Evolutionary conservation across 371 early-diverging fungal genomes (phyloP).

Genomic region (Apophysomyces trapeziformis): DNA sequence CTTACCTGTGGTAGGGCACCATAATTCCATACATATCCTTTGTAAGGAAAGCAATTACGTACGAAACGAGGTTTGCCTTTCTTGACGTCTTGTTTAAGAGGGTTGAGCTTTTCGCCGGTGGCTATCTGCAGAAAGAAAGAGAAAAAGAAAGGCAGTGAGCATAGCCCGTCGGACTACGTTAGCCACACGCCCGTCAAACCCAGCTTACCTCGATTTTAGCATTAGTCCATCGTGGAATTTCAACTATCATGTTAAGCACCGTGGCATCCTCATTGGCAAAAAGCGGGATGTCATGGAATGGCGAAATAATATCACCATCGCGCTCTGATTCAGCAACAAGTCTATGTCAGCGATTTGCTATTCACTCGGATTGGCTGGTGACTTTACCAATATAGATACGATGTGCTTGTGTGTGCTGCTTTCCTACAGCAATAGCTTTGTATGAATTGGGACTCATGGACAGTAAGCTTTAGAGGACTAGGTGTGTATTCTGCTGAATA

Average conservation of each 20-base stretch:
- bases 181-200: neutral
- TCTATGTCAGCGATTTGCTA: no score
- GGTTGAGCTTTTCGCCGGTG: conserved; percentile 86
- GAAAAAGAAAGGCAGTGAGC: neutral
- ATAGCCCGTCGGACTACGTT: neutral
- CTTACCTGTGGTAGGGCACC: conserved; percentile 84
- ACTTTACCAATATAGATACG: conserved; percentile 7
- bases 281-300: conserved; percentile 95
- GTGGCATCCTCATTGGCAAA: conserved; percentile 76
- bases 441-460: neutral
- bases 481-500: neutral
- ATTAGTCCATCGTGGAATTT: conserved; percentile 95
- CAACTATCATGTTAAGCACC: conserved; percentile 89
- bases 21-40: conserved; percentile 98
- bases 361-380: neutral
- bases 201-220: conserved; percentile 89
- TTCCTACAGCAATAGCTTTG: neutral
- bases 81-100: conserved; percentile 95
- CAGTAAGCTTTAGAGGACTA: neutral
- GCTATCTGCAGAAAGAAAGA: conserved; percentile 53
- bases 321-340: neutral
- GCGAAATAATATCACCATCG: conserved; percentile 64
- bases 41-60: conserved; percentile 93
- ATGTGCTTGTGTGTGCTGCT: neutral
- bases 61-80: conserved; percentile 93